Evolutionary conservation across 208 protist species (phyloP).

Genomic region (Tritrichomonas musculus): DNA sequence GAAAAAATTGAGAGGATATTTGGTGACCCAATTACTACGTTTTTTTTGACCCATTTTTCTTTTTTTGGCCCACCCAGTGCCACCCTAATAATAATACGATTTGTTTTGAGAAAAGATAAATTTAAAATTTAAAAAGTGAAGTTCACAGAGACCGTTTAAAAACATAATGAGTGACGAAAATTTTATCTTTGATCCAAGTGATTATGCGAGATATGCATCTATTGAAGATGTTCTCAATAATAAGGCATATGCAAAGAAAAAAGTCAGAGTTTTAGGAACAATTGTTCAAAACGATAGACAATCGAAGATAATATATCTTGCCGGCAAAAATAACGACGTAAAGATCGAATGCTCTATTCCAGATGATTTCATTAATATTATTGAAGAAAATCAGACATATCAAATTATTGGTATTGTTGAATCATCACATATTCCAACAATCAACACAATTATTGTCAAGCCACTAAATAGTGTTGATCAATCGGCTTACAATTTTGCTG

Average conservation of each 20-base stretch:
- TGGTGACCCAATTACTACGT: too few species aligned
- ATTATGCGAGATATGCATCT: neutral
- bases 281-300: neutral
- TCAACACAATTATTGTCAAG: neutral
- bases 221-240: neutral
- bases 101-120: too few species aligned
- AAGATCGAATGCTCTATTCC: neutral
- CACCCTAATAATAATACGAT: too few species aligned
- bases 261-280: neutral
- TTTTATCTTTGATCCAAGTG: too few species aligned
- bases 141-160: too few species aligned
- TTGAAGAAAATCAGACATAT: neutral
- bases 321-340: neutral
- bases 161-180: too few species aligned
- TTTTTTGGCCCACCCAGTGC: too few species aligned
- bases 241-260: neutral
- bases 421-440: neutral
- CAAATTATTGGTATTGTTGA: neutral
- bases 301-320: neutral
- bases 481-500: neutral
- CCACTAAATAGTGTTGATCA: neutral
- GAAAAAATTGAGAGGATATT: too few species aligned
- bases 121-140: too few species aligned
- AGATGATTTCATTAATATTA: neutral
- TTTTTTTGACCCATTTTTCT: too few species aligned